Conservation (phyloP, 257 asterid genomes). For the Datura wrightii region DNA sequence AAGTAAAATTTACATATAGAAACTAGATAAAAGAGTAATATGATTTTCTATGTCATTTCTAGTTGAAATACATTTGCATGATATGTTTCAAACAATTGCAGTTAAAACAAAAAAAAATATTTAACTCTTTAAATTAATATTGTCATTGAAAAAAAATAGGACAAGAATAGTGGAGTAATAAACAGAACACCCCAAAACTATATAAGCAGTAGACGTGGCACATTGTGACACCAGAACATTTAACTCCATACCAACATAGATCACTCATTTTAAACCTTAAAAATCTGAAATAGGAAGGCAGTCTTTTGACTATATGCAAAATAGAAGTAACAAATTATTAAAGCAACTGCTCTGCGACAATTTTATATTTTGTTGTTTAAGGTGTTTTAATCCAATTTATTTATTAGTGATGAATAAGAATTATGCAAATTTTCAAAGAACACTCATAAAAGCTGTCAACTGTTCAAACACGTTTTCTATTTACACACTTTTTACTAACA, state of each 20-base stretch:
- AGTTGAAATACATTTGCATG: not conserved
- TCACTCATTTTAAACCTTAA: not conserved
- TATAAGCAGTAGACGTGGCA: slow-evolving; percentile 1
- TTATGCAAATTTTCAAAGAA: not conserved
- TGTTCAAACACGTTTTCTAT: not conserved
- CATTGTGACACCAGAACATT: not conserved
- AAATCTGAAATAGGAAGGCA: not conserved
- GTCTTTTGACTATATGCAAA: not conserved
- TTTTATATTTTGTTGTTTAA: not conserved
- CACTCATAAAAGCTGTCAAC: not conserved
- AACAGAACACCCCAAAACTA: not conserved
- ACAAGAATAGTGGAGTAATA: not conserved
- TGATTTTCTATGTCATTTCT: not conserved
- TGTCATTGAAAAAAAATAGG: not conserved
- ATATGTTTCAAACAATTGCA: not conserved
- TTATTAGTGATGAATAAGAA: not conserved
- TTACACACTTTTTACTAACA: not conserved
- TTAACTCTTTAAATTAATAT: not conserved
- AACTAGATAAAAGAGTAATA: not conserved
- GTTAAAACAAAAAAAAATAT: not conserved
- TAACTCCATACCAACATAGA: not conserved
- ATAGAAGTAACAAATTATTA: not conserved
- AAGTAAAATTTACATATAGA: too few relatives aligned
- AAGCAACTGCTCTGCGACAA: not conserved
- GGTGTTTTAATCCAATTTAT: not conserved